Evolutionary conservation across 2,329 filamentous ascomycete species (phyloP), one percentile per base, ranked within the genome.

Genomic region (Aspergillus versicolor): DNA sequence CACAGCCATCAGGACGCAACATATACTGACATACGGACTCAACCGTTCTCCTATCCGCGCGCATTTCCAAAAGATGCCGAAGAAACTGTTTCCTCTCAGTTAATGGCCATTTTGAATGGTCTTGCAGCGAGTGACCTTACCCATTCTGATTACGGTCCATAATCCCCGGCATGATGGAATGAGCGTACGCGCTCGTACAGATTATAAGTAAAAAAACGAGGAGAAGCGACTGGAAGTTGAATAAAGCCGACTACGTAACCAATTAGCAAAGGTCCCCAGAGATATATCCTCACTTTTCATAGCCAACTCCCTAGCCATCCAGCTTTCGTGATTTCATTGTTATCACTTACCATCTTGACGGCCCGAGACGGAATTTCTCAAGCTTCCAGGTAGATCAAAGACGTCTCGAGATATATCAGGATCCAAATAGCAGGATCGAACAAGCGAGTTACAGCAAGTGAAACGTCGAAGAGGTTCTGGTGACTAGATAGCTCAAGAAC

Each of bases 151-250:
- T 94, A 51, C 90, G 84, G 77, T 97, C 93, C 79, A 99, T 90
- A 67, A 96, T 88, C 4, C 88, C 84, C 1, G 94, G 93, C 70
- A 94, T 90, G 62, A 96, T 86, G 68, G 90, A 89, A 80, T 97
- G 94, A 56, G 92, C 84, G 78, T 99, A 97, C 61, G 94, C 87
- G 76, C 90, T 92, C 56, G 94, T 97, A 84, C 94, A 99, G 72
- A 97, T 95, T 66, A 95, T 86, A 66, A 99, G 88, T 51, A 99
- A 87, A 69, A 99, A 87, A 65, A 97, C 93, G 68, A 97, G 86
- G 67, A 99, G 85, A 66, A 97, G 89, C 58, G 92, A 96, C 77
- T 97, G 92, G 81, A 99, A 97, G 80, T 97, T 97, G 87, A 99
- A 97, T 70, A 99, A 88, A 54, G 94, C 94, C 58, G 94, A 90